Evolutionary conservation across 2,329 filamentous ascomycete genomes (phyloP).

Genomic region (Lasiodiplodia citricola): DNA sequence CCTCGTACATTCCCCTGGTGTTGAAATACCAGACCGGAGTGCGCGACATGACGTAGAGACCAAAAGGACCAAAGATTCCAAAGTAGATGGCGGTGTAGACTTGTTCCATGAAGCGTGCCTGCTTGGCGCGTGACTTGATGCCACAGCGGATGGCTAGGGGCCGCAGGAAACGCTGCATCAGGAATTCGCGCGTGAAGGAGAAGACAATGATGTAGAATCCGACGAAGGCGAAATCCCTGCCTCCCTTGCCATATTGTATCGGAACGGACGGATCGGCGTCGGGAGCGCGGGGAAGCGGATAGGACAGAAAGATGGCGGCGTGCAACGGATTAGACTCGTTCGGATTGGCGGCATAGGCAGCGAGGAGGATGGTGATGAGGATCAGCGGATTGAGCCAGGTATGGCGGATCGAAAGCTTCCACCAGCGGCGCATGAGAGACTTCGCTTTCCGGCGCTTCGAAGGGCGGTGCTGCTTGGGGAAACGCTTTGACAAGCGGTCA

Average conservation of each 20-base stretch:
- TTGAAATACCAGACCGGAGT: constrained; percentile 98
- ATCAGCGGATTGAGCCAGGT: constrained; percentile 73
- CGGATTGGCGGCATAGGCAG: constrained; percentile 76
- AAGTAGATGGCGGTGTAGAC: constrained; percentile 95
- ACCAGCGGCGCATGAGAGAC: constrained; percentile 52
- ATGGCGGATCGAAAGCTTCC: constrained; percentile 55
- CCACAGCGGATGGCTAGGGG: constrained; percentile 74
- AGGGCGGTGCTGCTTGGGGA: constrained; percentile 37
- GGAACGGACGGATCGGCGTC: constrained; percentile 51
- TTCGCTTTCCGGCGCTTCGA: constrained; percentile 55
- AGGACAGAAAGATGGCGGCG: constrained; percentile 88
- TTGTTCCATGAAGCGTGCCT: constrained; percentile 94
- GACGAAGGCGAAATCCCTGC: constrained; percentile 84
- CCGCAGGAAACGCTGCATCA: constrained; percentile 88
- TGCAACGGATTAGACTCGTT: constrained; percentile 77
- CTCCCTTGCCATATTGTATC: constrained; percentile 85
- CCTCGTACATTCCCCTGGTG: constrained; percentile 86
- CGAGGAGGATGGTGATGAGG: constrained; percentile 67
- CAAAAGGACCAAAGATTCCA: constrained; percentile 77
- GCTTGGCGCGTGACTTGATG: constrained; percentile 75
- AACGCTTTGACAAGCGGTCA: constrained; percentile 33
- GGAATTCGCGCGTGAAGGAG: constrained; percentile 91
- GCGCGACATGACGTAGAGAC: constrained; percentile 86
- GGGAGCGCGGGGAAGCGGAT: constrained; percentile 66
- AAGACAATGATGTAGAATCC: constrained; percentile 87